phyloP scores from a whole-genome alignment of 2,329 filamentous ascomycete genomes.

The Neofusicoccum sp. region DNA sequence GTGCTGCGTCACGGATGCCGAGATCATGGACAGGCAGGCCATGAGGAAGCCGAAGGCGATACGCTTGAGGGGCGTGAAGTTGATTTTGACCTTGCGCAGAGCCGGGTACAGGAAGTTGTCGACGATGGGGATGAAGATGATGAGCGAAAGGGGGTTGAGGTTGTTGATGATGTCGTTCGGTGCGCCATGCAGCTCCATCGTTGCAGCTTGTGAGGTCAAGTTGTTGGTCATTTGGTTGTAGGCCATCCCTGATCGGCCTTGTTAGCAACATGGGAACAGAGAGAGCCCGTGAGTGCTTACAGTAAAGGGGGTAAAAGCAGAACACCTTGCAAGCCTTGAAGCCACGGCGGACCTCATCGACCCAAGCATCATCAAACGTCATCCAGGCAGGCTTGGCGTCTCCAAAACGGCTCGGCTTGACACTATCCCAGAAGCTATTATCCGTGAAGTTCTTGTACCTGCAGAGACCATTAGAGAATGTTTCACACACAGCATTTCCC shows the following conservation, averaged over 20 bases:
- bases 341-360: slow-evolving; percentile 54
- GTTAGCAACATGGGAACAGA: background rate
- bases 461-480: background rate
- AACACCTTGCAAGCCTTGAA: slow-evolving; percentile 41
- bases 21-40: slow-evolving; percentile 49
- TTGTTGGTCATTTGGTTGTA: slow-evolving; percentile 58
- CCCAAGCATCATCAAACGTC: slow-evolving; percentile 81
- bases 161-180: slow-evolving; percentile 58
- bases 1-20: slow-evolving; percentile 51
- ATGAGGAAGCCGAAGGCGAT: slow-evolving; percentile 53
- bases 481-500: background rate
- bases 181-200: slow-evolving; percentile 52
- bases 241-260: slow-evolving; percentile 34
- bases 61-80: slow-evolving; percentile 55
- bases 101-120: slow-evolving; percentile 54
- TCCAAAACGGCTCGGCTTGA: slow-evolving; percentile 65
- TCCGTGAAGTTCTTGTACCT: slow-evolving; percentile 52
- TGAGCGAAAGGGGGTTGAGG: slow-evolving; percentile 53
- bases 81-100: slow-evolving; percentile 46
- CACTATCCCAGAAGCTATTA: slow-evolving; percentile 62
- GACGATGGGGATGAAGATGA: slow-evolving; percentile 55
- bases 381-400: slow-evolving; percentile 66
- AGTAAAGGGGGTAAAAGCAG: slow-evolving; percentile 54
- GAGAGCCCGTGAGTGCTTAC: slow-evolving; percentile 21
- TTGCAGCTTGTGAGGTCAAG: slow-evolving; percentile 55